Conservation (phyloP, 2,329 filamentous ascomycete genomes). For the Venturia nashicola region DNA sequence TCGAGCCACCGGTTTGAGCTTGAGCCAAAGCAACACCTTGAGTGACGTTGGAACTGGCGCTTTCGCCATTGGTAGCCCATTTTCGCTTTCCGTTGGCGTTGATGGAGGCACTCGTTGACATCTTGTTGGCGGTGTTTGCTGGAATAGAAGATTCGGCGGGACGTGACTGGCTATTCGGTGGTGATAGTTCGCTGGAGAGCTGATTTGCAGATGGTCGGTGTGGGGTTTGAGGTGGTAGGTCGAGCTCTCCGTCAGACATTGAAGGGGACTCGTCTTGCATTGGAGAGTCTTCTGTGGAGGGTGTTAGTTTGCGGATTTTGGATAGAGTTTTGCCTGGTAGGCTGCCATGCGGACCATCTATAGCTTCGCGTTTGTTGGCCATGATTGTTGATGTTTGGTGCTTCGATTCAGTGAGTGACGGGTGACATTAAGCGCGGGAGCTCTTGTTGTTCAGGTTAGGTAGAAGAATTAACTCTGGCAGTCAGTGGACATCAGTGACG, state of each 20-base stretch:
- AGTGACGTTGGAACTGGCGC: conserved; percentile 46
- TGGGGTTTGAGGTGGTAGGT: neutral
- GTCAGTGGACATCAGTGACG: no score
- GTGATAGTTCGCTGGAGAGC: conserved; percentile 35
- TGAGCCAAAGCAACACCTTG: conserved; percentile 84
- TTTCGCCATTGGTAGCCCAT: conserved; percentile 34
- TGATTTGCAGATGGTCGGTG: neutral
- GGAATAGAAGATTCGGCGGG: conserved; percentile 57
- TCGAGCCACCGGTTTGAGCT: conserved; percentile 47
- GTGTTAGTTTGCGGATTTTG: neutral
- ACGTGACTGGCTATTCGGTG: conserved; percentile 53
- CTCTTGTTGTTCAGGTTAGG: neutral
- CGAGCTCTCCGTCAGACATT: neutral
- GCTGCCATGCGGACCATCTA: conserved; percentile 6
- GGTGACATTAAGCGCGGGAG: neutral
- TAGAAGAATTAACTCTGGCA: no score
- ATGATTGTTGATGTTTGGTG: neutral
- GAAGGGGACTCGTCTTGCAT: conserved; percentile 8
- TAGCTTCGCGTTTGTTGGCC: neutral
- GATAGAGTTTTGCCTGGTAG: neutral
- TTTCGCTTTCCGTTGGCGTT: conserved; percentile 62
- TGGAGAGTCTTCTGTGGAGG: neutral
- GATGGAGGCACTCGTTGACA: conserved; percentile 65
- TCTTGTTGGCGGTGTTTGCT: conserved; percentile 51
- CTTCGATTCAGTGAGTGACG: neutral